Conservation (phyloP, 495 filamentous ascomycete genomes). For the Penicillium macrosclerotiorum region DNA sequence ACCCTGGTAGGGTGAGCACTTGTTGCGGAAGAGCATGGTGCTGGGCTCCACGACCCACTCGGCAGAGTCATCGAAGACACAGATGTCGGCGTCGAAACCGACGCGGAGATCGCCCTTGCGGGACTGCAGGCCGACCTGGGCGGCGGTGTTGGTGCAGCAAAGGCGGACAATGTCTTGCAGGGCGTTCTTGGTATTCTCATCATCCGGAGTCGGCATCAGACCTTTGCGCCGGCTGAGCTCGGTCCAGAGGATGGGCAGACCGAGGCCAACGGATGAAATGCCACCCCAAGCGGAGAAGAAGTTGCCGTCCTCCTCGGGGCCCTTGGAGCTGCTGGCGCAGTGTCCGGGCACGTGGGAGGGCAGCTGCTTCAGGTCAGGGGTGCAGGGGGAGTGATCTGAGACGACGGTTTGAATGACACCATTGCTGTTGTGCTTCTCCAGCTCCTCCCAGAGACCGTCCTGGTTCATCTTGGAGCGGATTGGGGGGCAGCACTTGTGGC, state of each 20-base stretch:
- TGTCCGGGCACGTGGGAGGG: slow-evolving; percentile 59
- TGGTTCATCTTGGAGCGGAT: slow-evolving; percentile 84
- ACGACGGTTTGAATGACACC: slow-evolving; percentile 90
- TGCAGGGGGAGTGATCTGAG: slow-evolving; percentile 96
- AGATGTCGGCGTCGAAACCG: slow-evolving; percentile 89
- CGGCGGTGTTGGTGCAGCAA: slow-evolving; percentile 84
- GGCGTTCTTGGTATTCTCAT: slow-evolving; percentile 40
- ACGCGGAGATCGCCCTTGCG: slow-evolving; percentile 79
- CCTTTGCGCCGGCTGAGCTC: slow-evolving; percentile 59
- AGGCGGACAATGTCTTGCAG: slow-evolving; percentile 78
- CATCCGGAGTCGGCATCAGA: slow-evolving; percentile 37
- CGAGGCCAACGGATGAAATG: slow-evolving; percentile 89
- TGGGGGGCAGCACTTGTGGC: slow-evolving; percentile 97
- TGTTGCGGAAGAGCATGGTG: slow-evolving; percentile 92
- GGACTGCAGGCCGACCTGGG: slow-evolving; percentile 82
- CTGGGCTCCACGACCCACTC: slow-evolving; percentile 66
- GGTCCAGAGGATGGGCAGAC: slow-evolving; percentile 88
- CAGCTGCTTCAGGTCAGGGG: slow-evolving; percentile 87
- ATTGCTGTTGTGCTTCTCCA: slow-evolving; percentile 58
- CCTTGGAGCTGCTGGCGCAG: slow-evolving; percentile 24
- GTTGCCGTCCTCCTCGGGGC: slow-evolving; percentile 54
- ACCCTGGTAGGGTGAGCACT: slow-evolving; percentile 90
- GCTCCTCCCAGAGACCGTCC: slow-evolving; percentile 82
- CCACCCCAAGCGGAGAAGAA: slow-evolving; percentile 98
- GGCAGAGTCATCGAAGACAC: slow-evolving; percentile 83